Conservation (phyloP, 306 rosid species). For the Gillenia trifoliata region DNA sequence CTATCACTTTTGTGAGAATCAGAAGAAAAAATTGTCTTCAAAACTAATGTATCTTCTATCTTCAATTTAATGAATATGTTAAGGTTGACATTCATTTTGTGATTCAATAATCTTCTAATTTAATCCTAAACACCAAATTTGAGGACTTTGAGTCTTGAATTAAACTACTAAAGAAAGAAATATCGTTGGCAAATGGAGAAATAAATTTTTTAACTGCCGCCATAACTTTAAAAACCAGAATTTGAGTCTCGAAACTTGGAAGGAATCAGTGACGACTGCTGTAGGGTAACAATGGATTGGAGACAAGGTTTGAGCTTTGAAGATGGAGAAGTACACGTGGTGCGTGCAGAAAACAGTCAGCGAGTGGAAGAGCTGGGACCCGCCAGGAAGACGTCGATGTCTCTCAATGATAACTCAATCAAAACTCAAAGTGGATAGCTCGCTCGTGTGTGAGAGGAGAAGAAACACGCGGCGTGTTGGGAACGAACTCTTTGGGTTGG, state of each 20-base stretch:
- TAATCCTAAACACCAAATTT: too few species aligned
- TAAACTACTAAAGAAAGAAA: neutral
- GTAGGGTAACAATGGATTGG: neutral
- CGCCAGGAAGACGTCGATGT: neutral
- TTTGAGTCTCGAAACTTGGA: neutral
- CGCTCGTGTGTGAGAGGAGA: neutral
- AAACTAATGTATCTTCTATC: too few species aligned
- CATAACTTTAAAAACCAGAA: constrained; percentile 5
- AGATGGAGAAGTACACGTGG: neutral
- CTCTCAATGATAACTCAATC: neutral
- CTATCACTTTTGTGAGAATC: too few species aligned
- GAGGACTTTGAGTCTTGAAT: too few species aligned
- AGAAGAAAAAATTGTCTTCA: too few species aligned
- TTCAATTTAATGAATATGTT: too few species aligned
- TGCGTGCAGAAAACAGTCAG: constrained; percentile 1
- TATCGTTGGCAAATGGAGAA: neutral
- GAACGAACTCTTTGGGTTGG: neutral
- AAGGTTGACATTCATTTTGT: too few species aligned
- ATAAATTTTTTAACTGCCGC: neutral
- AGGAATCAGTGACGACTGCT: neutral
- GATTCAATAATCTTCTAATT: neutral
- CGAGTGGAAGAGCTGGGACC: constrained; percentile 5
- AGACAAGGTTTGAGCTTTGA: neutral
- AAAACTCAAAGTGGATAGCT: neutral
- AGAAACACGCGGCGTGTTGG: constrained; percentile 23